Conservation (phyloP, 2,329 filamentous ascomycete species). For the Scedosporium apiospermum region DNA sequence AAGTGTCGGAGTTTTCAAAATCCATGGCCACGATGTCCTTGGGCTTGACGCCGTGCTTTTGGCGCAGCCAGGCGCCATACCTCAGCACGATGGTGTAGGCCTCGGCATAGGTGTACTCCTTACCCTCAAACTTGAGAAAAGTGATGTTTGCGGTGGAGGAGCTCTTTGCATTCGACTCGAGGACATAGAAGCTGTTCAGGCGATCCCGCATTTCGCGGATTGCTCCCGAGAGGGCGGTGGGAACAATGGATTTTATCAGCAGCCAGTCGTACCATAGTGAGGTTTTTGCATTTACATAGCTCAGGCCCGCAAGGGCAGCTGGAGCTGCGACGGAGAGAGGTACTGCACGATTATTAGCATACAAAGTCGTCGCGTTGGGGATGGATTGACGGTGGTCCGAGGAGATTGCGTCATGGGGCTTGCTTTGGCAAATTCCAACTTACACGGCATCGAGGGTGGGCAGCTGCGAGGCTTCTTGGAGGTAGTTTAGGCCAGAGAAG, state of each 20-base stretch:
- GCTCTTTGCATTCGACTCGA: slow-evolving; percentile 56
- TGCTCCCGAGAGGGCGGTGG: slow-evolving; percentile 30
- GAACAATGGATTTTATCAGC: slow-evolving; percentile 46
- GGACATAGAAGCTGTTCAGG: slow-evolving; percentile 63
- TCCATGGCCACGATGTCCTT: slow-evolving; percentile 57
- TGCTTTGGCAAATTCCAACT: background rate
- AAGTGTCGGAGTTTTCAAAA: slow-evolving; percentile 59
- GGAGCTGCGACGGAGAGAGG: slow-evolving; percentile 38
- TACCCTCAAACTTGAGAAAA: slow-evolving; percentile 61
- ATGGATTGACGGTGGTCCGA: no score
- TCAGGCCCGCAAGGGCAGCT: slow-evolving; percentile 55
- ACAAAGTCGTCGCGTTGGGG: background rate
- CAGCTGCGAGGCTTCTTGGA: background rate
- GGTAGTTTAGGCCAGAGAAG: background rate
- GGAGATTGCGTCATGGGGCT: background rate
- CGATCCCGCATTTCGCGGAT: slow-evolving; percentile 47
- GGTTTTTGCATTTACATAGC: slow-evolving; percentile 68
- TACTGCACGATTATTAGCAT: background rate
- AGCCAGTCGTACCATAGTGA: slow-evolving; percentile 56
- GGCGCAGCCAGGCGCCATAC: slow-evolving; percentile 68
- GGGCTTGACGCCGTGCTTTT: slow-evolving; percentile 45
- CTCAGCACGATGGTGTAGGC: slow-evolving; percentile 61
- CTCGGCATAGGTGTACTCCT: slow-evolving; percentile 64
- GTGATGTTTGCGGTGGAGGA: slow-evolving; percentile 39
- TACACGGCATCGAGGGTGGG: background rate